Base-by-base conservation (phyloP, 2,329 filamentous ascomycete species). In the Penicillium sp. region DNA sequence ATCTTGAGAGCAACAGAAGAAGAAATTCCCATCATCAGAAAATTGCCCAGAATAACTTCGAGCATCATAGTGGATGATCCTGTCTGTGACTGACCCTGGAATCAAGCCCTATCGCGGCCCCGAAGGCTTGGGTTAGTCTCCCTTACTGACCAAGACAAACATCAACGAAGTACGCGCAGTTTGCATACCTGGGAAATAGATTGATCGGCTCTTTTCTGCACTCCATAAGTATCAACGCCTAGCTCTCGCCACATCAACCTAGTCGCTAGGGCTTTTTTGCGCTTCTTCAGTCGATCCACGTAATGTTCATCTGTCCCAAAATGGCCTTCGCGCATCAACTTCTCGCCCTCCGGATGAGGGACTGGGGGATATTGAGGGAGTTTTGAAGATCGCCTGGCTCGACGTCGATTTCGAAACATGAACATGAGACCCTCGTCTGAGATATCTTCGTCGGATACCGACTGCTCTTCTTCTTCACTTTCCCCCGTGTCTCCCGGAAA, bases 11-110 rank as follows among this genome's bases (percentile, higher is more conserved):
- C 88, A 93, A 5, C 87, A 85, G 66, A 92, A 97, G 75, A 96
- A 97, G 75, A 97, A 97, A 69, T 95, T 95, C 22, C 93, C 93
- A 61, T 99, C 93, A 57, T 95, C 88, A 0, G 89, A 95, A 67
- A 97, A 99, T 66, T 97, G 92, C 1, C 93, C 93, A 3, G 89
- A 95, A 65, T 97, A 97, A 45, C 93, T 91, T 34, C 89, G 84
- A 4, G 86, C 80, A 47, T 91, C 82, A 65, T 91, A 95, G 62
- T 95, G 88, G 54, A 97, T 86, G 53, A 95, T 88, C 63, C 88
- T 87, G 64, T 97, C 92, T 0, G 89, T 86, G 19, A 80, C 80
- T 0, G 84, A 86, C 2, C 80, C 80, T 0, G 93, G 92, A 50
- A 96, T 83, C 74, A 95, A 79, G 27, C 80, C 80, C 80, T 93